A percentile compares a stretch with the other conserved stretches of the same genome.
These are phyloP conservation scores for Ophiostoma ips DNA, from an alignment of 2,329 filamentous ascomycete species.

Conservation along the genomic window DNA sequence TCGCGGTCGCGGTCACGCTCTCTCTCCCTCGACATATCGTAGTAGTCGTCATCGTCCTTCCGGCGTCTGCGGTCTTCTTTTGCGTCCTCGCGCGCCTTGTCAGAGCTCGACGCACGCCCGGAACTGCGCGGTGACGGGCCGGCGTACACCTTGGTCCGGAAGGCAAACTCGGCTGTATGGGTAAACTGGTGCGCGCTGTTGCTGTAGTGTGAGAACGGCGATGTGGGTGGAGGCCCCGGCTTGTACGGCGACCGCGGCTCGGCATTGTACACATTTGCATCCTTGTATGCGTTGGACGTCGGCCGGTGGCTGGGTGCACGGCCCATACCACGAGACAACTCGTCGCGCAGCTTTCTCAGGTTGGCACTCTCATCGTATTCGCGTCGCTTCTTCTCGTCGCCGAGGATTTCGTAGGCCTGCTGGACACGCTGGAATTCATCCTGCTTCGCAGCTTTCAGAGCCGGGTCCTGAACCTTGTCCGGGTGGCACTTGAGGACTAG, in stretches of 20 bases:
- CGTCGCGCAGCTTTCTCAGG: slow-evolving; percentile 50
- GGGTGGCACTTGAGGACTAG: slow-evolving; percentile 80
- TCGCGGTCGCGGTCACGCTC: slow-evolving; percentile 23
- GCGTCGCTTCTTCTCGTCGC: slow-evolving; percentile 55
- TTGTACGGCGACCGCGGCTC: slow-evolving; percentile 33
- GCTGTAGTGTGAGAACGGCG: slow-evolving; percentile 17
- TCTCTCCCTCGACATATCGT: slow-evolving; percentile 21
- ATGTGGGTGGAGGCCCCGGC: slow-evolving; percentile 19
- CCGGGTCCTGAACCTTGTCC: slow-evolving; percentile 73
- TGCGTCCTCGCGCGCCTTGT: slow-evolving; percentile 16
- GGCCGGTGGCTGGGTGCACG: slow-evolving; percentile 30
- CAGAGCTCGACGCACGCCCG: slow-evolving; percentile 34
- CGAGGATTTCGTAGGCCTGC: slow-evolving; percentile 81
- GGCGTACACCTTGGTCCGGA: slow-evolving; percentile 29
- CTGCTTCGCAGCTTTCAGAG: slow-evolving; percentile 62
- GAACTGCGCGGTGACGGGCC: slow-evolving; percentile 13
- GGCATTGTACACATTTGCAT: slow-evolving; percentile 35
- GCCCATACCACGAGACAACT: slow-evolving; percentile 29
- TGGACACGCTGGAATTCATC: slow-evolving; percentile 88
- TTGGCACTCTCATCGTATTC: slow-evolving; percentile 68
- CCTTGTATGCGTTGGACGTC: slow-evolving; percentile 22
- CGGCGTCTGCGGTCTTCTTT: slow-evolving; percentile 19
- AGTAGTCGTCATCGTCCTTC: slow-evolving; percentile 19
- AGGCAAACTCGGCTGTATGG: slow-evolving; percentile 29
- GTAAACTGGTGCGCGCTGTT: slow-evolving; percentile 24